phyloP scores from a whole-genome alignment of 23 red algal genomes.

The Gracilaria gracilis region DNA sequence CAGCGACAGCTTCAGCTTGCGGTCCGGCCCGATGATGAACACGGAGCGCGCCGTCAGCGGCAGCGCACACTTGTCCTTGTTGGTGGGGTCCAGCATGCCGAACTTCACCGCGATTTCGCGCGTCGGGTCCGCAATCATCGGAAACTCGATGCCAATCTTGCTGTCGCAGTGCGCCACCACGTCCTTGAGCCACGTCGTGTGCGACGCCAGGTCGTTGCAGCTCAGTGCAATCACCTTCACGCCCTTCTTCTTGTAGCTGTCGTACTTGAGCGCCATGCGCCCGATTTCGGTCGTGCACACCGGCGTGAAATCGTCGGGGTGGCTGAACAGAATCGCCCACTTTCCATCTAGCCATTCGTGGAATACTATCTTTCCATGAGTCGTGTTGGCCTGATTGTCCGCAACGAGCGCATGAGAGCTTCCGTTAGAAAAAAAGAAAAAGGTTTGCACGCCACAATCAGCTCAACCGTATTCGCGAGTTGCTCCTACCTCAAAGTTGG shows the following conservation, averaged over 20 bases:
- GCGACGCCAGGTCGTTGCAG: slow-evolving; percentile 67
- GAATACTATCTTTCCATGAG: slow-evolving; percentile 39
- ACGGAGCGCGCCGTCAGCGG: slow-evolving; percentile 75
- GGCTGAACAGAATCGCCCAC: slow-evolving; percentile 67
- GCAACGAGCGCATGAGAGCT: no score
- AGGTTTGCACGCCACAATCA: no score
- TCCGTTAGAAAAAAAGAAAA: no score
- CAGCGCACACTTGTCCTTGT: slow-evolving; percentile 49
- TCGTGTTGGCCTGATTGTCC: slow-evolving; percentile 18
- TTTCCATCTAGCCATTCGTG: slow-evolving; percentile 54
- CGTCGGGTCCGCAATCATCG: slow-evolving; percentile 76
- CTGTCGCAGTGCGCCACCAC: slow-evolving; percentile 52
- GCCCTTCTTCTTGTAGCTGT: slow-evolving; percentile 46
- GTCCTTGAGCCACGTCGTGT: slow-evolving; percentile 67
- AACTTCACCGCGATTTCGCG: slow-evolving; percentile 61
- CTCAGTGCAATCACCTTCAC: slow-evolving; percentile 77
- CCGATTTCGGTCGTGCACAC: slow-evolving; percentile 90
- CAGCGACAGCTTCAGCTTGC: slow-evolving; percentile 73
- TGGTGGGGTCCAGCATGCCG: slow-evolving; percentile 67
- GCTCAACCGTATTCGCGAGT: no score
- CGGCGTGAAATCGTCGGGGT: slow-evolving; percentile 75
- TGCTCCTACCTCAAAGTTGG: slow-evolving; percentile 48
- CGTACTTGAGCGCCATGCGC: slow-evolving; percentile 64
- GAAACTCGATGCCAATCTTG: slow-evolving; percentile 64
- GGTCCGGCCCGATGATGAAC: slow-evolving; percentile 77